Conservation (phyloP, 768 basidiomycete species). For the Serendipita sp. region DNA sequence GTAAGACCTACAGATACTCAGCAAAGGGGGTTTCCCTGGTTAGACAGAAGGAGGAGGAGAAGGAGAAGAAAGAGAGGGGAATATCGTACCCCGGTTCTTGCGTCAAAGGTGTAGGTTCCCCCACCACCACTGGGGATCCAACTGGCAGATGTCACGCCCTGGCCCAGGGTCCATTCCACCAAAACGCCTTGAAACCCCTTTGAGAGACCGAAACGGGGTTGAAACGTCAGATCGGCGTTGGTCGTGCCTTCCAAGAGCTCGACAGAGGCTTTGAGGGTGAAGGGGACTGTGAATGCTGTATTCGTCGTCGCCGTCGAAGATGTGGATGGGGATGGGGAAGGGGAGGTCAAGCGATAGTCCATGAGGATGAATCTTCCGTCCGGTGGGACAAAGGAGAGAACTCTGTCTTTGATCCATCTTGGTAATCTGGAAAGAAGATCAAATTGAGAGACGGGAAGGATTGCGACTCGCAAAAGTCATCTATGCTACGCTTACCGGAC, state of each 20-base stretch:
- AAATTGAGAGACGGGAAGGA: no score
- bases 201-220: not conserved
- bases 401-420: conserved; percentile 61
- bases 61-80: no score
- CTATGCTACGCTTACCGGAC: conserved; percentile 53
- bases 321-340: conserved; percentile 26
- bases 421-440: conserved; percentile 36
- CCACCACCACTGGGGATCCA: conserved; percentile 47
- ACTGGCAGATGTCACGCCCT: conserved; percentile 54
- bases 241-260: conserved; percentile 4
- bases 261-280: conserved; percentile 21
- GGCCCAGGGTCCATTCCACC: conserved; percentile 61
- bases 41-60: no score
- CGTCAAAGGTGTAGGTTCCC: conserved; percentile 72
- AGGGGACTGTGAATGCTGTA: conserved; percentile 22
- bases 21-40: no score
- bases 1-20: conserved; percentile 36
- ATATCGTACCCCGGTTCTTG: conserved; percentile 43
- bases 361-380: conserved; percentile 76
- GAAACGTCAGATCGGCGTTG: conserved; percentile 12
- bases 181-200: conserved; percentile 56
- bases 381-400: conserved; percentile 83
- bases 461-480: no score
- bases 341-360: conserved; percentile 57
- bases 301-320: no score